Percentiles rank a stretch among this genome's conserved stretches.
These are phyloP conservation scores for Vachellia collinsii DNA, from an alignment of 306 rosid genomes.

Conservation along the genomic window DNA sequence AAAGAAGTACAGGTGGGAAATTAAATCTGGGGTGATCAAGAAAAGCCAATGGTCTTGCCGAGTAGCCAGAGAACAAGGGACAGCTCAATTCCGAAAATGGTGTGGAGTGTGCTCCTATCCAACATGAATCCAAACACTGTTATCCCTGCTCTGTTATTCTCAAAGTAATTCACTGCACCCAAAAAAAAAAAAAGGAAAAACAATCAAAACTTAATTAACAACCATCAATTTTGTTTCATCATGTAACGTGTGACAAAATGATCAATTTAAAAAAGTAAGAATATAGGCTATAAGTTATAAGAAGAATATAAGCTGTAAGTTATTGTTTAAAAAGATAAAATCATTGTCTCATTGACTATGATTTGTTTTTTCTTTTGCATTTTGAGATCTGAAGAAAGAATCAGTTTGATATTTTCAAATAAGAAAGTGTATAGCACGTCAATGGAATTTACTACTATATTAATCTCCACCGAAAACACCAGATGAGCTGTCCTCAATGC, in stretches of 20 bases:
- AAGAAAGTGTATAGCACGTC: not conserved
- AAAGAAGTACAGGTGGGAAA: not conserved
- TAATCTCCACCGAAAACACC: not conserved
- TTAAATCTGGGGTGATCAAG: conserved; percentile 32
- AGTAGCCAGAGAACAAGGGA: conserved; percentile 88
- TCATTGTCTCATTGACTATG: no score
- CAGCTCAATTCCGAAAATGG: conserved; percentile 75
- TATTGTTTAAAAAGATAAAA: not conserved
- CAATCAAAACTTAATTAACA: no score
- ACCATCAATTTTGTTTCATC: no score
- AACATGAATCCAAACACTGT: conserved; percentile 77
- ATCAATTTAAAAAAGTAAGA: no score
- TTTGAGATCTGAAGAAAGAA: not conserved
- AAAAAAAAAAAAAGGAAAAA: no score
- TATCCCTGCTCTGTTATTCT: conserved; percentile 86
- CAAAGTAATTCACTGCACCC: conserved; percentile 77
- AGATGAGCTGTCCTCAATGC: not conserved
- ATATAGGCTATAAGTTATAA: no score
- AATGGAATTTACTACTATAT: not conserved
- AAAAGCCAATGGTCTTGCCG: conserved; percentile 76
- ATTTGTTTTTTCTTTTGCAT: not conserved
- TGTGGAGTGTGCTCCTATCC: conserved; percentile 80
- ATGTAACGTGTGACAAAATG: no score
- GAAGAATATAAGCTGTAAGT: not conserved
- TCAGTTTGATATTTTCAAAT: not conserved